Percentiles rank a stretch among this genome's conserved stretches.
Evolutionary conservation across 1,284 basidiomycete genomes (phyloP).

Genomic region (Moesziomyces parantarcticus): DNA sequence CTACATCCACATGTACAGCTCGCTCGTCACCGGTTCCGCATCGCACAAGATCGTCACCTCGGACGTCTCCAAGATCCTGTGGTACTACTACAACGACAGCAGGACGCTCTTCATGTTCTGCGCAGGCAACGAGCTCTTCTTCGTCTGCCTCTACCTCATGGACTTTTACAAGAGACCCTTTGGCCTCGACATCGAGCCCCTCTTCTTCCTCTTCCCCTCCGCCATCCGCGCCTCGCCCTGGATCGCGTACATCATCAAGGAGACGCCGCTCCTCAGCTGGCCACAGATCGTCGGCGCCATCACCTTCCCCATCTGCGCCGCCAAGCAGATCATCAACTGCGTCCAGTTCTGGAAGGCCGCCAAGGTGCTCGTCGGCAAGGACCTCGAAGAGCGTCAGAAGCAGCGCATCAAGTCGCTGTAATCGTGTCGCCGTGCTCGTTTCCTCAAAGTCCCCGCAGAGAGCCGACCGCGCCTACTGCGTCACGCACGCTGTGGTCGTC

Average conservation of each 20-base stretch:
- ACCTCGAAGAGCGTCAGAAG: conserved; percentile 54
- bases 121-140: conserved; percentile 97
- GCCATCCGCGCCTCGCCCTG: conserved; percentile 37
- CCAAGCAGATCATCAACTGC: conserved; percentile 93
- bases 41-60: conserved; percentile 92
- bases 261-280: conserved; percentile 75
- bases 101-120: conserved; percentile 92
- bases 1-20: conserved; percentile 99
- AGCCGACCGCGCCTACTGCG: not conserved
- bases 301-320: conserved; percentile 78
- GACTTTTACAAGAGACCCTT: conserved; percentile 75
- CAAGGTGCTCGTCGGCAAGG: conserved; percentile 75
- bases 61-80: conserved; percentile 90
- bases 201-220: conserved; percentile 42
- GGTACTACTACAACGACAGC: conserved; percentile 92
- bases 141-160: conserved; percentile 93
- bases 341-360: conserved; percentile 99
- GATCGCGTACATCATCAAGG: conserved; percentile 58
- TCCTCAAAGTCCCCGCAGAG: not conserved
- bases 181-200: conserved; percentile 48
- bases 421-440: not conserved
- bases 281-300: conserved; percentile 79
- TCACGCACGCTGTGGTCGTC: no score
- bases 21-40: conserved; percentile 87
- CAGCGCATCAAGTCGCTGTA: conserved; percentile 28